Evolutionary conservation across 257 asterid species (phyloP).

Genomic region (Primulina eburnea): DNA sequence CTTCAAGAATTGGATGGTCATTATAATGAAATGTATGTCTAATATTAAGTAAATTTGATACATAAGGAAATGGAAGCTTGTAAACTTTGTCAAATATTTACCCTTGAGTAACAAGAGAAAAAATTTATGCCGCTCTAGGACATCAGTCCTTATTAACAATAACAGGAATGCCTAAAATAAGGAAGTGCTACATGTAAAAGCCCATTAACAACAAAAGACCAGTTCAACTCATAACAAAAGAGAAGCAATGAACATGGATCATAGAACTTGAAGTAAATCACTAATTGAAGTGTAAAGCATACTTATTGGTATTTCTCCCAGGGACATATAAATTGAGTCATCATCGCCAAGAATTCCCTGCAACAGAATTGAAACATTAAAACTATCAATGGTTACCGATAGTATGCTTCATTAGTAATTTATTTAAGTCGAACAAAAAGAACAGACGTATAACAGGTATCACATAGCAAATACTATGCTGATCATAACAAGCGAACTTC

Average conservation of each 20-base stretch:
- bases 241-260: conserved; percentile 16
- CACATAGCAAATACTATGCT: conserved; percentile 19
- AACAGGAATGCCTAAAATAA: conserved; percentile 6
- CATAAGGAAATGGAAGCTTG: neutral
- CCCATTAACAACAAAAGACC: neutral
- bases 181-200: neutral
- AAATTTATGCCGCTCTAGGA: conserved; percentile 12
- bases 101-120: neutral
- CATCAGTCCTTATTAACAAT: conserved; percentile 2
- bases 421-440: neutral
- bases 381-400: conserved; percentile 19
- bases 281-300: conserved; percentile 32
- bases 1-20: neutral
- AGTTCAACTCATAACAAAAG: conserved; percentile 9
- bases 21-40: neutral
- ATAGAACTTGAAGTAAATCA: conserved; percentile 11
- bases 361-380: conserved; percentile 25
- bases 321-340: conserved; percentile 89
- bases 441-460: neutral
- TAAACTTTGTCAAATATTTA: neutral
- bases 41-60: conserved; percentile 5
- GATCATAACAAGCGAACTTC: conserved; percentile 10
- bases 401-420: neutral
- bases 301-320: conserved; percentile 93
- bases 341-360: conserved; percentile 97